Conservation (phyloP, 1,284 basidiomycete species). For the Ustilago bromivora region DNA sequence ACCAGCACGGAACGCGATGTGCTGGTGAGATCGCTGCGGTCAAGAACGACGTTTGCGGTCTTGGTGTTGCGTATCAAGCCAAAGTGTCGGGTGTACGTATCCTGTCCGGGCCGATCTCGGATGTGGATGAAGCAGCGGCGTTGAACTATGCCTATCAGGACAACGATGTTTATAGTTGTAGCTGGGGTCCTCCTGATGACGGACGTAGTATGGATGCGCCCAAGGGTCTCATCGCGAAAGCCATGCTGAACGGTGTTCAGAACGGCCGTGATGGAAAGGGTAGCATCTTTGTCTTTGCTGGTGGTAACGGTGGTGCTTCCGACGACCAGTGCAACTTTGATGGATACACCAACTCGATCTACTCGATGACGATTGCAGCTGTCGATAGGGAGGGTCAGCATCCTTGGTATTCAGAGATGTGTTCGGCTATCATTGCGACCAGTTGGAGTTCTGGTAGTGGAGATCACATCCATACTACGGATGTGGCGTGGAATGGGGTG, state of each 20-base stretch:
- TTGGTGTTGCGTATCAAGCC: constrained; percentile 92
- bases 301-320: constrained; percentile 90
- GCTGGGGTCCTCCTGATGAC: constrained; percentile 98
- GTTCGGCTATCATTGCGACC: constrained; percentile 95
- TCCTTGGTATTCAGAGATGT: constrained; percentile 96
- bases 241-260: constrained; percentile 92
- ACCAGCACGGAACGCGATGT: constrained; percentile 97
- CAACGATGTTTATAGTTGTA: constrained; percentile 93
- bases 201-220: constrained; percentile 96
- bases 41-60: constrained; percentile 94
- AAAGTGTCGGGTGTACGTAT: constrained; percentile 95
- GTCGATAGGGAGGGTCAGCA: constrained; percentile 91
- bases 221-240: constrained; percentile 89
- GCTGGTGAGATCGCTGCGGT: constrained; percentile 97
- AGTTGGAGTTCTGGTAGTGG: constrained; percentile 97
- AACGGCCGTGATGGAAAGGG: constrained; percentile 91
- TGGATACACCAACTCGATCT: constrained; percentile 98
- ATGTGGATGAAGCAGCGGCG: constrained; percentile 96
- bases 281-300: constrained; percentile 95
- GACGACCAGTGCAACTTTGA: constrained; percentile 99
- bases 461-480: constrained; percentile 84
- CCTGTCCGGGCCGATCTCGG: constrained; percentile 93
- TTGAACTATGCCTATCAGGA: constrained; percentile 94
- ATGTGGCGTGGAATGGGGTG: constrained; percentile 77
- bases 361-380: constrained; percentile 93